Evolutionary conservation across 2,329 filamentous ascomycete species (phyloP).

Genomic region (Hypoxylon sp.): DNA sequence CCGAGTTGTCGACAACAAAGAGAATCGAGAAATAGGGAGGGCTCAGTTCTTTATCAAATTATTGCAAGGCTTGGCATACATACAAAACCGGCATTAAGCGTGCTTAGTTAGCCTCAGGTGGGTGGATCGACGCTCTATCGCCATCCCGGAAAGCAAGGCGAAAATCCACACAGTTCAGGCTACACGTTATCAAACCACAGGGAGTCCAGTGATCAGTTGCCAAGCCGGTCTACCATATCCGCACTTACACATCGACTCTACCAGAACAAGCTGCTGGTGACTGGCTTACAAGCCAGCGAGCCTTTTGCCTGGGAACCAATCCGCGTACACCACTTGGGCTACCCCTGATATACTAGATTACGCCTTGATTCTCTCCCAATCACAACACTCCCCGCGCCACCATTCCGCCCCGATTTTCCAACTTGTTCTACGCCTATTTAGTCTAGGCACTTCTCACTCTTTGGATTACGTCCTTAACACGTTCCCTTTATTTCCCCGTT

Average conservation of each 20-base stretch:
- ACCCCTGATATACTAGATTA: conserved; percentile 44
- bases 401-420: conserved; percentile 36
- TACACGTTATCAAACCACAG: conserved; percentile 36
- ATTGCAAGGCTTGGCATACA: conserved; percentile 15
- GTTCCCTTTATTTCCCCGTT: conserved; percentile 39
- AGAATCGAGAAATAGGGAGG: conserved; percentile 3
- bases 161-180: conserved; percentile 40
- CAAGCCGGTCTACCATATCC: conserved; percentile 31
- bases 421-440: conserved; percentile 48
- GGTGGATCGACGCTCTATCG: conserved; percentile 34
- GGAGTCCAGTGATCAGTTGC: conserved; percentile 37
- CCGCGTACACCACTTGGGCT: conserved; percentile 26
- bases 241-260: conserved; percentile 14
- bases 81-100: conserved; percentile 6
- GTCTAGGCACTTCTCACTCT: conserved; percentile 41
- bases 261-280: conserved; percentile 19
- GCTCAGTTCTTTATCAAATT: conserved; percentile 20
- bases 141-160: conserved; percentile 43
- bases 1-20: conserved; percentile 21
- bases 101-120: conserved; percentile 22
- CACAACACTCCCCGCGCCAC: conserved; percentile 41
- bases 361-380: conserved; percentile 41
- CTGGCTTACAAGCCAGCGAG: conserved; percentile 20
- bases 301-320: conserved; percentile 33
- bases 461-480: conserved; percentile 34